Base-by-base conservation (phyloP, 345 rosid species). In the Camelina neglecta region DNA sequence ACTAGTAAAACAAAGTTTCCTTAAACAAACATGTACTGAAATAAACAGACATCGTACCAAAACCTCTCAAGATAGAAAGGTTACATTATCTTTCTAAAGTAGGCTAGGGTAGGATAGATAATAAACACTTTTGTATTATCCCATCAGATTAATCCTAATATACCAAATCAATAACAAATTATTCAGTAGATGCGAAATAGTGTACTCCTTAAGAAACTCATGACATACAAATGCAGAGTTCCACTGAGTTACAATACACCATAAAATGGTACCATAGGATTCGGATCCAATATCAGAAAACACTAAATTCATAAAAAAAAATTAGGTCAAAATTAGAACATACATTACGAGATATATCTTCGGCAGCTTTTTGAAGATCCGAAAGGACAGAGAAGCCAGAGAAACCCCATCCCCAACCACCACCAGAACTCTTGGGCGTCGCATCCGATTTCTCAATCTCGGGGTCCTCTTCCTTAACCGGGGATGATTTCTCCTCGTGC, bases 361-460 rank as follows among this genome's bases (percentile, higher is more conserved):
- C 93, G 0, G 96, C 97, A 21, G 94, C 97, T 79, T 95, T 92
- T 72, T 95, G 99, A 76, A 95, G 91, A 87, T 90, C 98, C 26
- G 98, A 85, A 21, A 95, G 81, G 67, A 92, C 90, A 2, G 96
- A 88, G 74, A 93, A 78, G 33, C 94, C 73, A 36, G 96, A 87
- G 74, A 91, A 89, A 8, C 96, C 96, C 98, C 99, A 92, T 4
- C 98, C 95, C 54, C 97, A 93, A 81, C 98, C 88, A 81, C 98
- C 88, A 38, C 96, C 75, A 16, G 67, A 2, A 41, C 16, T 53
- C 62, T 76, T 70, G 13, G 84, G 75, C 1, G 83, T 60, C 36
- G 33, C 8, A 4, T 69, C 79, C 24, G 44, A 20, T 77, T 57
- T 74, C 53, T 79, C 79, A 39, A 23, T 11, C 11, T 79, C 65